Percentiles rank a stretch among this genome's conserved stretches.
These are phyloP conservation scores for Myochromella boudieri DNA, from an alignment of 768 basidiomycete genomes.

Conservation along the genomic window DNA sequence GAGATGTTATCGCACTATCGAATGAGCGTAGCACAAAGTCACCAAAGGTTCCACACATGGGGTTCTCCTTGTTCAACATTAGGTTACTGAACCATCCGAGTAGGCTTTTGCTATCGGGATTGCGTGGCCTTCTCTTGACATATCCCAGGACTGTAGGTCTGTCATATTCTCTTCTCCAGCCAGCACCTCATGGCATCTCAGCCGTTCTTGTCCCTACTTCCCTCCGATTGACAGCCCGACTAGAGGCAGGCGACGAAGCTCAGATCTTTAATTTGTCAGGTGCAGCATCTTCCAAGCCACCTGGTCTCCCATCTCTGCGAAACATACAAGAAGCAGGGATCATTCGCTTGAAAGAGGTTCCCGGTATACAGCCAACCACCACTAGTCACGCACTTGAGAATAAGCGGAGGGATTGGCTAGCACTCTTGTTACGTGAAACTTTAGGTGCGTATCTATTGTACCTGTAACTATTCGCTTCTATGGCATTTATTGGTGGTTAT, in stretches of 20 bases:
- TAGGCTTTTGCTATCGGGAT: constrained; percentile 69
- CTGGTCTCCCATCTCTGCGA: constrained; percentile 50
- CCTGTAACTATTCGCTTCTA: neutral
- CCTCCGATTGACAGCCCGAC: constrained; percentile 58
- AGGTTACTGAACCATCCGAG: constrained; percentile 16
- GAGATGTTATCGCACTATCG: constrained; percentile 64
- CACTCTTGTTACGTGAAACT: constrained; percentile 61
- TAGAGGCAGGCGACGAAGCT: constrained; percentile 48
- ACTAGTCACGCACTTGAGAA: constrained; percentile 20
- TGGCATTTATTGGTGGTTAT: constrained; percentile 13
- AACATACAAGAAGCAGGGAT: constrained; percentile 48
- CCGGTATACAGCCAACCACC: constrained; percentile 13
- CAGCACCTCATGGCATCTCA: constrained; percentile 26
- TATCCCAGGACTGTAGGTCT: constrained; percentile 57
- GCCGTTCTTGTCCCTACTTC: constrained; percentile 57
- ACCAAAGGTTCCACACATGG: constrained; percentile 23
- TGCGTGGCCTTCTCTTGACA: constrained; percentile 73
- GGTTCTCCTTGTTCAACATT: constrained; percentile 1
- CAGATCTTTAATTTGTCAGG: constrained; percentile 50
- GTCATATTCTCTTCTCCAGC: constrained; percentile 11
- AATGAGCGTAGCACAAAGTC: constrained; percentile 30
- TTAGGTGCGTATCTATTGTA: constrained; percentile 49
- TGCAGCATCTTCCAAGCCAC: constrained; percentile 29
- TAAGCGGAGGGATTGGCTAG: constrained; percentile 65
- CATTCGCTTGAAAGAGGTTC: constrained; percentile 54